Conservation (phyloP, 129 eudicot species). For the Pittosporum tobira region DNA sequence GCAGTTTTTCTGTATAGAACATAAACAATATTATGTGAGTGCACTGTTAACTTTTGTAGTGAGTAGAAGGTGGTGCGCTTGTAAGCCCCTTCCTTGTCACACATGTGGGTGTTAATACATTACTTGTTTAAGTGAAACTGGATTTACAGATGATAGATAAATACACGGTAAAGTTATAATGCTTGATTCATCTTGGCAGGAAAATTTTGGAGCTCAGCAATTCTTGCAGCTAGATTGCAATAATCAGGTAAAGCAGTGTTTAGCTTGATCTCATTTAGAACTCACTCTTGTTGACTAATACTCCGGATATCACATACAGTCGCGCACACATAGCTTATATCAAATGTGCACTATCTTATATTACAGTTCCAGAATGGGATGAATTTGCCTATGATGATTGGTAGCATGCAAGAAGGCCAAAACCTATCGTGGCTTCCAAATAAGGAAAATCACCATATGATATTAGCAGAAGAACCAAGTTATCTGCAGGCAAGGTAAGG, state of each 20-base stretch:
- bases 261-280: not conserved
- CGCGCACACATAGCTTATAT: too few species aligned
- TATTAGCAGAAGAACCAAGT: slow-evolving; percentile 35
- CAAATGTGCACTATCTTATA: slow-evolving; percentile 7
- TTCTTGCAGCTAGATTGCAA: slow-evolving; percentile 51
- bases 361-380: slow-evolving; percentile 57
- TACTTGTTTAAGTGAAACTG: too few species aligned
- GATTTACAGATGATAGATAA: not conserved
- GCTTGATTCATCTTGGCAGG: slow-evolving; percentile 31
- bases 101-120: too few species aligned
- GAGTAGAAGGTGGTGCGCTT: too few species aligned
- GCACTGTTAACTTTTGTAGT: too few species aligned
- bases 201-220: slow-evolving; percentile 39
- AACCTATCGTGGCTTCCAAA: slow-evolving; percentile 53
- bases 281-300: too few species aligned
- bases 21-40: not conserved
- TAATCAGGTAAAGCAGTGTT: slow-evolving; percentile 40
- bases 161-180: not conserved
- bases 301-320: too few species aligned
- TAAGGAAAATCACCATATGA: slow-evolving; percentile 47
- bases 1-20: not conserved
- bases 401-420: slow-evolving; percentile 41
- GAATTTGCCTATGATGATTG: slow-evolving; percentile 56
- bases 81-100: too few species aligned
- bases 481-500: slow-evolving; percentile 54